Evolutionary conservation across 2,329 filamentous ascomycete species (phyloP).

Genomic region (Mollisia scopiformis): DNA sequence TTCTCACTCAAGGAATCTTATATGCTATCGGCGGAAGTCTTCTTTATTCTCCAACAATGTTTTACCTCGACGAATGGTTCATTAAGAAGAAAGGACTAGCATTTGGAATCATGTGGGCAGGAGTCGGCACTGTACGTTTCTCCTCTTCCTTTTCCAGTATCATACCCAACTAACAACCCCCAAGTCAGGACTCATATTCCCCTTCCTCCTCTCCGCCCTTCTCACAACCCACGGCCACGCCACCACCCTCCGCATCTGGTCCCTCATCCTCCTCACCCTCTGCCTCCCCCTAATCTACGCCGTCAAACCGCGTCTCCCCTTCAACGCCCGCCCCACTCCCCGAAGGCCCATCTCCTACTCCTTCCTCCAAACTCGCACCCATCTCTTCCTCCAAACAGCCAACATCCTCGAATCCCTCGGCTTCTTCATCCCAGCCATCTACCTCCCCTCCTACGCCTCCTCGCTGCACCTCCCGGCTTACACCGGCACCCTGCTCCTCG

Average conservation of each 20-base stretch:
- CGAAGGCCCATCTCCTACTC: conserved; percentile 12
- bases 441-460: conserved; percentile 49
- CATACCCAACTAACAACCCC: conserved; percentile 3
- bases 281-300: conserved; percentile 55
- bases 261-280: conserved; percentile 25
- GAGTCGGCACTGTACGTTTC: conserved; percentile 15
- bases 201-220: conserved; percentile 43
- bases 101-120: conserved; percentile 51
- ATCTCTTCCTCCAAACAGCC: conserved; percentile 52
- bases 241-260: conserved; percentile 38
- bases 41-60: conserved; percentile 43
- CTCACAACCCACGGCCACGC: conserved; percentile 45
- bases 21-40: conserved; percentile 47
- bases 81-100: conserved; percentile 48
- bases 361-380: conserved; percentile 49
- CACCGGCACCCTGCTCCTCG: conserved; percentile 49
- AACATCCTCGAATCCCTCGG: conserved; percentile 56
- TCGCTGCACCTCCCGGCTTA: conserved; percentile 44
- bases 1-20: conserved; percentile 49
- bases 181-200: conserved; percentile 34
- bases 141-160: neutral
- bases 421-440: conserved; percentile 58
- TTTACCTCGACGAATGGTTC: conserved; percentile 54
- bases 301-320: conserved; percentile 58
- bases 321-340: conserved; percentile 2